Percentiles rank a stretch among this genome's conserved stretches.
Conservation (phyloP, 129 eudicot species). For the Saussurea involucrata region DNA sequence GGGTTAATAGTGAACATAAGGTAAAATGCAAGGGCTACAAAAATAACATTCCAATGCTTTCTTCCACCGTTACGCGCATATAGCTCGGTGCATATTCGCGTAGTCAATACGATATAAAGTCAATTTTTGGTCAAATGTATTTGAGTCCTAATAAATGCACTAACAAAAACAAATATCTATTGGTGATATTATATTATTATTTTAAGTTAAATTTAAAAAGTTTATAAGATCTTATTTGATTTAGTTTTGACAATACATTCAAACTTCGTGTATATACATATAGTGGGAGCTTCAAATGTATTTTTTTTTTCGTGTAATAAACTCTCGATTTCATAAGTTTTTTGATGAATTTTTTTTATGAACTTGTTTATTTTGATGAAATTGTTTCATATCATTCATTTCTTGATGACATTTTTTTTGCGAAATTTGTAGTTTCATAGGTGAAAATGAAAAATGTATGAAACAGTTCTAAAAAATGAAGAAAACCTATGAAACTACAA, state of each 20-base stretch:
- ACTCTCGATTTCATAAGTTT: too few species aligned
- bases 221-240: not conserved
- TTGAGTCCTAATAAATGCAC: not conserved
- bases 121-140: conserved; percentile 16
- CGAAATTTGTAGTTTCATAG: too few species aligned
- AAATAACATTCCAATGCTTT: conserved; percentile 5
- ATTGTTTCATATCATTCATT: too few species aligned
- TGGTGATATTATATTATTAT: not conserved
- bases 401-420: too few species aligned
- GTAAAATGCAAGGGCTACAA: conserved; percentile 13
- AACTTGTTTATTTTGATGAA: too few species aligned
- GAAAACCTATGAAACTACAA: too few species aligned
- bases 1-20: conserved; percentile 19
- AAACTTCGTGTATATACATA: not conserved
- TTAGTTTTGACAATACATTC: not conserved
- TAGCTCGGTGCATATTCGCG: conserved; percentile 4
- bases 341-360: too few species aligned
- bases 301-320: too few species aligned
- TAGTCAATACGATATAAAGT: conserved; percentile 12
- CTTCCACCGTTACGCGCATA: conserved; percentile 17
- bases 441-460: too few species aligned
- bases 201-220: not conserved
- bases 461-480: too few species aligned
- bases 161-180: not conserved
- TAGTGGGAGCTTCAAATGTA: too few species aligned